These are phyloP conservation scores for Plantago ovata DNA, from an alignment of 257 asterid genomes.

Conservation along the genomic window DNA sequence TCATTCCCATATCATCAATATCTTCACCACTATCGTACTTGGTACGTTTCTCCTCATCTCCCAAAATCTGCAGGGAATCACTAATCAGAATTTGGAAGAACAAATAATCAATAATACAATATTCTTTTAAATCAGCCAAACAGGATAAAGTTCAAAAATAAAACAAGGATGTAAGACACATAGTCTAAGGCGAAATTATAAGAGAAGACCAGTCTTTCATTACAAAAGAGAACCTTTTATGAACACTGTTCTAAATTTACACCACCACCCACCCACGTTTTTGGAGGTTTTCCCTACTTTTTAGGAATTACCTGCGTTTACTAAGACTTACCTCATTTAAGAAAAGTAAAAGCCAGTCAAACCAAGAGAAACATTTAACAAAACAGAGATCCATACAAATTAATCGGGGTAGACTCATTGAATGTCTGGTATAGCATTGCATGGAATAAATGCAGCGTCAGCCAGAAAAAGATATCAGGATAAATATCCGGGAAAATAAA, in stretches of 20 bases:
- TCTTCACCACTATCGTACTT: conserved; percentile 88
- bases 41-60: conserved; percentile 83
- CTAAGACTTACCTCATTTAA: not conserved
- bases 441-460: no score
- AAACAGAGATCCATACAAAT: not conserved
- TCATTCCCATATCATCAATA: conserved; percentile 61
- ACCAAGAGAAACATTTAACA: not conserved
- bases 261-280: no score
- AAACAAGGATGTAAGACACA: not conserved
- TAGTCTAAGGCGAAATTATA: not conserved
- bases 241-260: no score
- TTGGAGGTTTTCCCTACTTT: no score
- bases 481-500: no score
- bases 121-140: conserved; percentile 2
- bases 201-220: no score
- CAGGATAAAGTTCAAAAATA: not conserved
- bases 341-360: not conserved
- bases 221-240: no score
- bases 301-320: no score
- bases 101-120: not conserved
- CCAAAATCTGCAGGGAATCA: conserved; percentile 47
- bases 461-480: no score
- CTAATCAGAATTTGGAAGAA: conserved; percentile 7
- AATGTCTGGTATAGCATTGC: no score
- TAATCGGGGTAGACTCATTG: no score